Evolutionary conservation across 345 rosid species (phyloP).

Genomic region (Stellera chamaejasme): DNA sequence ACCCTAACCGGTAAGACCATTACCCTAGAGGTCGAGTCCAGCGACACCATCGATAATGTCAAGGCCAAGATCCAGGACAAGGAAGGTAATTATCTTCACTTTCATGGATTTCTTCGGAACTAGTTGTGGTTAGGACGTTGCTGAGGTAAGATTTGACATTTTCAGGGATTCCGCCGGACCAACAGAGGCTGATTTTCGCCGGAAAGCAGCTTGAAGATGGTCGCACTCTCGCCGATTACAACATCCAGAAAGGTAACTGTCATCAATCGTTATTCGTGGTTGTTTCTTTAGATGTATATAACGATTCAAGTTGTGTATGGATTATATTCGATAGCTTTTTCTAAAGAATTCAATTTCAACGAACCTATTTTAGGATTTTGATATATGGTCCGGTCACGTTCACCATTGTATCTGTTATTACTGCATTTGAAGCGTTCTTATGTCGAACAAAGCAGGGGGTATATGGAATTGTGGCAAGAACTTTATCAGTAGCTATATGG

Average conservation of each 20-base stretch:
- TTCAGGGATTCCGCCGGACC: constrained; percentile 46
- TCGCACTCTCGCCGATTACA: constrained; percentile 44
- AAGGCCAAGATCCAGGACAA: constrained; percentile 79
- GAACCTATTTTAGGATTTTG: no score
- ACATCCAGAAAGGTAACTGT: constrained; percentile 37
- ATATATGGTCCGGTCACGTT: no score
- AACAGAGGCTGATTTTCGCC: constrained; percentile 46
- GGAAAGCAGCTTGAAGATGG: constrained; percentile 56
- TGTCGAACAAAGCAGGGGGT: no score
- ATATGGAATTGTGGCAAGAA: no score
- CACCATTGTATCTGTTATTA: no score
- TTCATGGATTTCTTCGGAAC: not conserved
- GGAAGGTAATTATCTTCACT: constrained; percentile 32
- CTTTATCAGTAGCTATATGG: no score
- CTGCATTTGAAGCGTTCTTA: no score
- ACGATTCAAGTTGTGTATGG: no score
- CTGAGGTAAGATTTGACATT: not conserved
- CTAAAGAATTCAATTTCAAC: no score
- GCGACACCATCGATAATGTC: constrained; percentile 71
- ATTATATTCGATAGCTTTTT: no score
- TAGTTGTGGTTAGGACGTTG: not conserved
- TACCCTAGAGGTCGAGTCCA: constrained; percentile 67
- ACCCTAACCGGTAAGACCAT: constrained; percentile 72
- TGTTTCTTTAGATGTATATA: no score
- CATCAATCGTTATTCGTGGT: not conserved